Conservation (phyloP, 1,284 basidiomycete species). For the Thecaphora thlaspeos region DNA sequence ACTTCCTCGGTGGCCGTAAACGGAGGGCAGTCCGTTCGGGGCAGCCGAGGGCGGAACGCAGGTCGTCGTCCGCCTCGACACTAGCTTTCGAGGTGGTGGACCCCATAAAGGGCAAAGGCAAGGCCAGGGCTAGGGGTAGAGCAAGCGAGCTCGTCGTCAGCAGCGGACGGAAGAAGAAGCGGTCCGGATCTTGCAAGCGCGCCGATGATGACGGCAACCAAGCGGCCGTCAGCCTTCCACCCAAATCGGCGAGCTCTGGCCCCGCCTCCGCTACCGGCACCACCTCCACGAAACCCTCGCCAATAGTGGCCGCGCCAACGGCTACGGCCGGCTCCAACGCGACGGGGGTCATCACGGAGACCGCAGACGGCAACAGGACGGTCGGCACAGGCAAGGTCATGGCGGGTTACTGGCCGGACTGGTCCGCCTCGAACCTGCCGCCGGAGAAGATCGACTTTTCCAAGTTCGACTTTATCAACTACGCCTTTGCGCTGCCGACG, state of each 20-base stretch:
- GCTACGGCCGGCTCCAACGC: neutral
- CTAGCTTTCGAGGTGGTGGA: neutral
- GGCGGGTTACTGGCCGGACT: constrained; percentile 47
- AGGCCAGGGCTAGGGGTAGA: neutral
- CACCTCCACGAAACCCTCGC: too few species aligned
- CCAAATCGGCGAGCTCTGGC: too few species aligned
- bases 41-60: neutral
- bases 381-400: constrained; percentile 20
- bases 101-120: neutral
- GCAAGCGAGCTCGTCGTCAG: neutral
- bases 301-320: neutral
- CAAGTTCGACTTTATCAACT: constrained; percentile 48
- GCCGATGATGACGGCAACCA: neutral
- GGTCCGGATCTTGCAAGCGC: constrained; percentile 10
- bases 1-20: constrained; percentile 5
- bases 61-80: constrained; percentile 2
- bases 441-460: constrained; percentile 34
- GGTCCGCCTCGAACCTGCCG: constrained; percentile 24
- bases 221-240: neutral
- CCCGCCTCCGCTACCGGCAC: too few species aligned
- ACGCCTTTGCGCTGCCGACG: constrained; percentile 46
- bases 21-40: constrained; percentile 35
- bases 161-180: neutral
- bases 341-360: neutral
- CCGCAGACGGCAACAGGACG: constrained; percentile 5